These are phyloP conservation scores for Gnaphalium uliginosum DNA, from an alignment of 129 eudicot genomes.

Conservation along the genomic window DNA sequence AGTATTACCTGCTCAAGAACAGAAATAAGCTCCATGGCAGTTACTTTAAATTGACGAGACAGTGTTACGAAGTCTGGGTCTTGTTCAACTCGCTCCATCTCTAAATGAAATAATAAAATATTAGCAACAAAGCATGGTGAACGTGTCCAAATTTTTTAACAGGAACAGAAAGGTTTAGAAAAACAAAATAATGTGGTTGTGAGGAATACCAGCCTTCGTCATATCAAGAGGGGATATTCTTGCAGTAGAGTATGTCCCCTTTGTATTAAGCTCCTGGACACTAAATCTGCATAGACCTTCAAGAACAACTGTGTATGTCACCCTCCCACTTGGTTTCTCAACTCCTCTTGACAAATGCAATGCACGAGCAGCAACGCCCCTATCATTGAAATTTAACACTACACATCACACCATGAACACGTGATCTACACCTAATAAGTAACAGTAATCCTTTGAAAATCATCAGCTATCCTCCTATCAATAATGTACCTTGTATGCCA, in stretches of 20 bases:
- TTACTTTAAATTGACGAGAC: slow-evolving; percentile 90
- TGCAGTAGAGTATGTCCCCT: slow-evolving; percentile 89
- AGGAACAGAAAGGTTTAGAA: background rate
- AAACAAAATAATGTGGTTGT: slow-evolving; percentile 3
- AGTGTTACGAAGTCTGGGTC: slow-evolving; percentile 82
- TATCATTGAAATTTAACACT: slow-evolving; percentile 31
- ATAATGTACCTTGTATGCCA: slow-evolving; percentile 86
- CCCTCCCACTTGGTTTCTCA: slow-evolving; percentile 99
- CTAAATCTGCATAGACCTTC: slow-evolving; percentile 96
- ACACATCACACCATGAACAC: slow-evolving; percentile 25
- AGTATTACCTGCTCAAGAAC: slow-evolving; percentile 88
- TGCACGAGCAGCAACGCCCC: slow-evolving; percentile 99
- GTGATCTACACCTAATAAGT: slow-evolving; percentile 6
- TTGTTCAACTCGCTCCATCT: slow-evolving; percentile 96
- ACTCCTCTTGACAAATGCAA: slow-evolving; percentile 98
- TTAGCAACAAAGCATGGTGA: slow-evolving; percentile 32
- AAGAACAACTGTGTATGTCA: slow-evolving; percentile 93
- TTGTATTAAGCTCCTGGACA: slow-evolving; percentile 85
- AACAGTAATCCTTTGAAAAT: background rate
- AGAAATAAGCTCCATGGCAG: slow-evolving; percentile 95
- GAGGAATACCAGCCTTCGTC: slow-evolving; percentile 67
- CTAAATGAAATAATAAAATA: slow-evolving; percentile 44
- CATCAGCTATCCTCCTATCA: slow-evolving; percentile 1
- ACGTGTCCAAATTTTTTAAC: background rate
- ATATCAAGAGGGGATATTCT: slow-evolving; percentile 85